A percentile compares a stretch with the other conserved stretches of the same genome.
Conservation (phyloP, 345 rosid species). For the Gossypium arboreum region DNA sequence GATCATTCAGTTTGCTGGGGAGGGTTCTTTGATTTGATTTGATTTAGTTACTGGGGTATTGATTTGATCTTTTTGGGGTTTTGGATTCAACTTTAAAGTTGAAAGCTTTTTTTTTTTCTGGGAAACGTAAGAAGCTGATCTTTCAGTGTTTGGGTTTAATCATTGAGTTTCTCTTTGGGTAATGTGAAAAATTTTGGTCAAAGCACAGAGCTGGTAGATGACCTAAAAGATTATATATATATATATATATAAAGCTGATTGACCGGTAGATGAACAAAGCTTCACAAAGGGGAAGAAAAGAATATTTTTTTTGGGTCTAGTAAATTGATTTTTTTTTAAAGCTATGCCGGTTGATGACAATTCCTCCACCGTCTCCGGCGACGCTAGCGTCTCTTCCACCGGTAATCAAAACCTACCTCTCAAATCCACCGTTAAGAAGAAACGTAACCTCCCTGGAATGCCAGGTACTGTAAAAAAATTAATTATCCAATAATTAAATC, state of each 20-base stretch:
- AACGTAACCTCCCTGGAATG: slow-evolving; percentile 94
- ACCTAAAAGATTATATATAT: slow-evolving; percentile 19
- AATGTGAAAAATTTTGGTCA: slow-evolving; percentile 33
- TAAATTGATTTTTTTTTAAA: slow-evolving; percentile 13
- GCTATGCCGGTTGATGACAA: slow-evolving; percentile 77
- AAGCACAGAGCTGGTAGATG: slow-evolving; percentile 46
- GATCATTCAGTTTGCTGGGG: slow-evolving; percentile 21
- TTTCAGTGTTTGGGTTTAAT: slow-evolving; percentile 36
- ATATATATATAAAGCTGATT: slow-evolving; percentile 36
- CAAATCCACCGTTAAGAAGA: slow-evolving; percentile 59
- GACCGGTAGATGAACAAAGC: slow-evolving; percentile 76
- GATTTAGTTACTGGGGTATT: slow-evolving; percentile 10
- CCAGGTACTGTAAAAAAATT: slow-evolving; percentile 46
- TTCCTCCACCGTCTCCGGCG: slow-evolving; percentile 88
- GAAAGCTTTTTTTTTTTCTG: not conserved
- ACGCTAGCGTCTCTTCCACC: slow-evolving; percentile 82
- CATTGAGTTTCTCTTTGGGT: slow-evolving; percentile 45
- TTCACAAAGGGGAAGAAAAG: slow-evolving; percentile 20
- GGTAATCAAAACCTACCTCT: slow-evolving; percentile 58
- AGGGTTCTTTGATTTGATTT: not conserved
- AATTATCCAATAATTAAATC: not conserved
- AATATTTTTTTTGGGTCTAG: not conserved
- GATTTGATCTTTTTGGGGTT: not conserved
- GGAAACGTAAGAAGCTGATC: slow-evolving; percentile 13
- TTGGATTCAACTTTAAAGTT: not conserved